phyloP scores from a whole-genome alignment of 352 stramenopile species.

The Blastocystis sp. region DNA sequence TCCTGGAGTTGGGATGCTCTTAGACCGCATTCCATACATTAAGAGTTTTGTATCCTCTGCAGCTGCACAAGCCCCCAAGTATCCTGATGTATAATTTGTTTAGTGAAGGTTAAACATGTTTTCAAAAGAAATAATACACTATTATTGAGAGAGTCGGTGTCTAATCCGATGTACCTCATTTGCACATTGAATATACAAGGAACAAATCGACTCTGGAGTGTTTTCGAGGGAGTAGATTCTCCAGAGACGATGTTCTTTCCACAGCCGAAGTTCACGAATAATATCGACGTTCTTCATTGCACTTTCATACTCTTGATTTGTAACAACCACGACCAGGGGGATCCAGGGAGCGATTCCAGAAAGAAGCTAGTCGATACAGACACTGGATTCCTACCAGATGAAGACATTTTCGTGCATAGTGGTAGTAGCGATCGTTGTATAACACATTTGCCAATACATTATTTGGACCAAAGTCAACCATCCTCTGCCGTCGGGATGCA shows the following conservation, averaged over 20 bases:
- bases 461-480: not conserved
- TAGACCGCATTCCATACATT: slow-evolving; percentile 9
- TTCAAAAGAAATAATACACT: not conserved
- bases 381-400: not conserved
- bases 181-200: slow-evolving; percentile 15
- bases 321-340: slow-evolving; percentile 25
- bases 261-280: not conserved
- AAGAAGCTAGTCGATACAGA: not conserved
- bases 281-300: not conserved
- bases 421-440: slow-evolving; percentile 56
- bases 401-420: slow-evolving; percentile 41
- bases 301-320: not conserved
- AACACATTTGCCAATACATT: not conserved
- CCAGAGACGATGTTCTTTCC: slow-evolving; percentile 48
- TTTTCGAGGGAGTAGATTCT: not conserved
- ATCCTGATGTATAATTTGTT: slow-evolving; percentile 29
- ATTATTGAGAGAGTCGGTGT: not conserved
- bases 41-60: slow-evolving; percentile 27
- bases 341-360: slow-evolving; percentile 48
- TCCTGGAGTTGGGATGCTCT: not conserved
- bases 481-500: not conserved
- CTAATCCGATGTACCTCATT: slow-evolving; percentile 30
- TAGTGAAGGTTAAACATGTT: slow-evolving; percentile 17
- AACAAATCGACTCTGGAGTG: not conserved
- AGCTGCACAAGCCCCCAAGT: slow-evolving; percentile 26